Base-by-base conservation (phyloP, 495 filamentous ascomycete species). In the Neurospora discreta region DNA sequence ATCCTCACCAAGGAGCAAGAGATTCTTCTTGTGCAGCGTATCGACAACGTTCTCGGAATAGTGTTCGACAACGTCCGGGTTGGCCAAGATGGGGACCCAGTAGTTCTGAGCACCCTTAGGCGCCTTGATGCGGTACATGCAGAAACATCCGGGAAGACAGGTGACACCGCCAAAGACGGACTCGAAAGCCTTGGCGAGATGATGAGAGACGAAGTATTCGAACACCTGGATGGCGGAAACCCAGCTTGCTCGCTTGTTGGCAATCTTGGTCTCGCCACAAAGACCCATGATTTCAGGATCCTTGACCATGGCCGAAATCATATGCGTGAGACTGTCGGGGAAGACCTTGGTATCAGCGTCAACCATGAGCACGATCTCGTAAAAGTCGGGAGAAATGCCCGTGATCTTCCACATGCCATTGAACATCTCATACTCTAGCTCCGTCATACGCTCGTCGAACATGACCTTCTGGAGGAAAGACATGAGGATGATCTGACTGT, bases 41-140 rank as follows among this genome's bases (percentile, higher is more conserved):
- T 99, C 95, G n/a, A 99, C 95, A 39, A 99, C 94, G 74, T 98
- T 98, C 81, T 99, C 96, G 0, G 95, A 98, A 80, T 99, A 99
- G 80, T 98, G 96, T 82, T 98, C 96, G 68, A 99, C 96, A 36
- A 99, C 92, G 78, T 99, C 96, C 20, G 96, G 96, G 80, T 98
- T 99, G 72, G 96, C 96, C 68, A 99, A 87, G 77, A 99, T 98
- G 18, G 96, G 96, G 10, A 99, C 96, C 96, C 95, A 99, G 82
- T 97, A 98, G 82, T 98, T 98, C 80, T 98, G 93, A 18, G 92
- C 96, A 41, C 95, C 95, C 83, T 99, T 99, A 67, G 96, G 96
- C 3, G 95, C 92, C 82, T 99, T 99, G 87, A 99, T 97, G 75
- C 96, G 92, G 83, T 99, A 99, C 96, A 99, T 99, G 86, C 93